Conservation (phyloP, 1,284 basidiomycete genomes). For the Malassezia psittaci region DNA sequence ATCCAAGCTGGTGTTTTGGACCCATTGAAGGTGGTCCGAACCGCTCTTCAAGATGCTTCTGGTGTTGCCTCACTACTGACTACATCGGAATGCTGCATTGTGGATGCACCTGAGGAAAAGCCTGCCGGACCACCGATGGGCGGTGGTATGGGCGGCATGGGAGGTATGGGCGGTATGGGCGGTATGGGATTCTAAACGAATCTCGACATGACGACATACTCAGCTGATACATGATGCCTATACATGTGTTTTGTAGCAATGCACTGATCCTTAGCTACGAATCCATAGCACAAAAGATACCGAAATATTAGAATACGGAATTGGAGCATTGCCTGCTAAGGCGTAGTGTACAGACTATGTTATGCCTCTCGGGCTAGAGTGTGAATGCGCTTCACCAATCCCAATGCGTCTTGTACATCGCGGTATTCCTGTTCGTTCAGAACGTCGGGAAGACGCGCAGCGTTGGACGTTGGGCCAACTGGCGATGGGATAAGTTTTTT, state of each 20-base stretch:
- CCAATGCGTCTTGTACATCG: conserved; percentile 2
- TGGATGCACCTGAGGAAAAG: conserved; percentile 78
- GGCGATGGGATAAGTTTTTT: conserved; percentile 31
- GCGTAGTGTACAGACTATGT: neutral
- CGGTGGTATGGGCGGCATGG: conserved; percentile 48
- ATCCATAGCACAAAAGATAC: neutral
- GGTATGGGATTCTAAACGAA: conserved; percentile 39
- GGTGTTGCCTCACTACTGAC: conserved; percentile 75
- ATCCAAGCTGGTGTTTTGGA: conserved; percentile 82
- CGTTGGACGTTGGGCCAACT: conserved; percentile 1
- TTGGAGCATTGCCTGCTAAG: neutral
- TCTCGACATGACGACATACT: neutral
- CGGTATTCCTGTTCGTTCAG: conserved; percentile 7
- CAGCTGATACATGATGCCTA: neutral
- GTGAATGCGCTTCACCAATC: conserved; percentile 6
- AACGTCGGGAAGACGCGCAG: conserved; percentile 1
- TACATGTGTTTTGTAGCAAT: no score
- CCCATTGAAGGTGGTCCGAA: conserved; percentile 44
- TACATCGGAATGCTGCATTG: conserved; percentile 83
- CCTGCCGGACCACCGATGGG: conserved; percentile 48
- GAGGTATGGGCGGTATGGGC: conserved; percentile 49
- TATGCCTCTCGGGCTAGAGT: conserved; percentile 5
- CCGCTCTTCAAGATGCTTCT: conserved; percentile 36
- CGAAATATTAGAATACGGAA: neutral
- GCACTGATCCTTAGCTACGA: no score